Evolutionary conservation across 2,329 filamentous ascomycete genomes (phyloP), one percentile per base, ranked within the genome.

Genomic region (Trichoderma simmonsii): DNA sequence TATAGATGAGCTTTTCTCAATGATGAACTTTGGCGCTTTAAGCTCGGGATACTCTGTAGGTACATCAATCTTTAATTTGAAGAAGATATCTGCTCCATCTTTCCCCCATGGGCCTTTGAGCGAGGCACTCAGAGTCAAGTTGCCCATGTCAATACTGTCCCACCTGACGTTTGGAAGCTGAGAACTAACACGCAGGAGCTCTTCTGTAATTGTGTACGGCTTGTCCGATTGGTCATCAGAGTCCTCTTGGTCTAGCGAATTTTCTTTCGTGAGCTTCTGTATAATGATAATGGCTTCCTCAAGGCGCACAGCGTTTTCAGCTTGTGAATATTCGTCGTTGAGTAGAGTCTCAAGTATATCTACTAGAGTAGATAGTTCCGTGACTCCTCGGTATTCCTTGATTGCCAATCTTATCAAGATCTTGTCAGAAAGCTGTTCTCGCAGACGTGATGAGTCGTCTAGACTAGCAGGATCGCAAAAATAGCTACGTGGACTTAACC

Each of bases 1-100:
- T 85, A 92, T 89, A 71, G 91, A 86, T 0, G 88, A 87, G 2
- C 87, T 89, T 76, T 88, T 90, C 72, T 90, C 88, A 62, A 92
- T 83, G 28, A 81, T 79, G 74, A 91, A 91, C n/a, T 80, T 86
- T 2, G 89, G 89, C 0, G 87, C 83, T 74, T 84, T 88, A 24
- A 79, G 80, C 74, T 87, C 87, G 0, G 90, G 90, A 76, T 92
- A 92, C 60, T 83, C 84, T 6, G 83, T 79, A 1, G 89, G 89
- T 67, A 92, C 88, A 68, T 87, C 85, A 26, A 91, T 87, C 66
- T 85, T 88, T 72, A 90, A 85, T 74, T 89, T 89, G 77, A 91
- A 86, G 75, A 88, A 91, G 57, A 91, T 90, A 2, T 83, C 83
- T 61, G 87, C 86, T 3, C 84, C 83, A 61, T 87, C 83, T 14